These are phyloP conservation scores for Boletus tomentosulus DNA, from an alignment of 768 basidiomycete genomes.

Conservation along the genomic window DNA sequence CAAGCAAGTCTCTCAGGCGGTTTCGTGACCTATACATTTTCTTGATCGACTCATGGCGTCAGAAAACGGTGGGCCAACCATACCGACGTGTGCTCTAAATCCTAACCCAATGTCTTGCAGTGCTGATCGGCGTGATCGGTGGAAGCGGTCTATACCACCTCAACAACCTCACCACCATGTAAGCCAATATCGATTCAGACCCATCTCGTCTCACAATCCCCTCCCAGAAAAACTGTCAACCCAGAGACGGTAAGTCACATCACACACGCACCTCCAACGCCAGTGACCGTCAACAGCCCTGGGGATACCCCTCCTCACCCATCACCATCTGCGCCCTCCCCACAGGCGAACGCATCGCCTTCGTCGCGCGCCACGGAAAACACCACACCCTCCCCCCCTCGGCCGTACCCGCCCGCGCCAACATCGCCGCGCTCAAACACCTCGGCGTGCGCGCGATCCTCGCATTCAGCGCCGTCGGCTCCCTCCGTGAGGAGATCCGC, in stretches of 20 bases:
- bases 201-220: background rate
- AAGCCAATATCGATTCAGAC: conserved; percentile 30
- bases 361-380: conserved; percentile 87
- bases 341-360: conserved; percentile 76
- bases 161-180: conserved; percentile 87
- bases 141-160: conserved; percentile 92
- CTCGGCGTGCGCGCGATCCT: conserved; percentile 86
- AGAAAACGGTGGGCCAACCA: conserved; percentile 12
- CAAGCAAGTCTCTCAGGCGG: too few species aligned
- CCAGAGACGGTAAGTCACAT: conserved; percentile 65
- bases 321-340: conserved; percentile 90
- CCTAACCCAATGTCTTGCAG: conserved; percentile 30
- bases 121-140: conserved; percentile 85
- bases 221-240: conserved; percentile 62
- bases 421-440: conserved; percentile 92
- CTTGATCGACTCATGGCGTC: conserved; percentile 8
- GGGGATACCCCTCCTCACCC: conserved; percentile 88
- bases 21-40: too few species aligned
- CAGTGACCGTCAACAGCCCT: conserved; percentile 54
- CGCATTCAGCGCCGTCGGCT: conserved; percentile 95
- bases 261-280: background rate
- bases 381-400: conserved; percentile 79
- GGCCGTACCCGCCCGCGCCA: conserved; percentile 79
- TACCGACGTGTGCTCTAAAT: background rate
- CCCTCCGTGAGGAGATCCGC: conserved; percentile 86